These are phyloP conservation scores for Astragalus membranaceus DNA, from an alignment of 306 rosid species.

Conservation along the genomic window DNA sequence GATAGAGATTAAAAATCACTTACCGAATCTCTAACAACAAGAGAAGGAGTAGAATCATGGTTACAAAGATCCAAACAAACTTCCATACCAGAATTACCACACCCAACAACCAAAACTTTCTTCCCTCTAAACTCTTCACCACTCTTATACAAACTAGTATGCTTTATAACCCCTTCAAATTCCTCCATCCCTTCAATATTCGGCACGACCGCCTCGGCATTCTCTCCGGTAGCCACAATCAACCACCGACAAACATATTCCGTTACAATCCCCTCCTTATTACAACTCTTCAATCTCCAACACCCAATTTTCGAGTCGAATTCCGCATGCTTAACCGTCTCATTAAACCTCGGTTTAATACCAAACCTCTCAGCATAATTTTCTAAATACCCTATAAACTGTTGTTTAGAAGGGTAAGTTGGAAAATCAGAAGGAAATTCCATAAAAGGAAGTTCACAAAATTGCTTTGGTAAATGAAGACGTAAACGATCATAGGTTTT, in stretches of 20 bases:
- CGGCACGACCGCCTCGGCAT: slow-evolving; percentile 79
- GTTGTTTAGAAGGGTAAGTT: slow-evolving; percentile 70
- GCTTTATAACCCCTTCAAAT: slow-evolving; percentile 46
- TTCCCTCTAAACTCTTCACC: slow-evolving; percentile 56
- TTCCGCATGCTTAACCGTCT: slow-evolving; percentile 43
- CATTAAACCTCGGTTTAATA: slow-evolving; percentile 47
- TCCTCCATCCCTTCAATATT: slow-evolving; percentile 43
- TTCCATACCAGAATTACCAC: slow-evolving; percentile 98
- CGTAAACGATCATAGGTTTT: slow-evolving; percentile 71
- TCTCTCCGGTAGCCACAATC: slow-evolving; percentile 82
- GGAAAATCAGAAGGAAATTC: slow-evolving; percentile 54
- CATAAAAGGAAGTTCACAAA: slow-evolving; percentile 67
- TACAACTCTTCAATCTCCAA: slow-evolving; percentile 39
- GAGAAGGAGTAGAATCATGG: slow-evolving; percentile 63
- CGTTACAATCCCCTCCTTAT: neutral
- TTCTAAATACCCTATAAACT: slow-evolving; percentile 54
- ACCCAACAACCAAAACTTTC: slow-evolving; percentile 76
- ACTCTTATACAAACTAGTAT: slow-evolving; percentile 66
- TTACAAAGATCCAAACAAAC: slow-evolving; percentile 86
- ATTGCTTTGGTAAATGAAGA: slow-evolving; percentile 70
- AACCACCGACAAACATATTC: slow-evolving; percentile 64
- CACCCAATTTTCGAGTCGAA: slow-evolving; percentile 39
- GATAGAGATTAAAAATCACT: slow-evolving; percentile 1
- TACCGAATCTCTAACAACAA: slow-evolving; percentile 75
- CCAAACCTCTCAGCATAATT: slow-evolving; percentile 41